phyloP scores from a whole-genome alignment of 1,284 basidiomycete species.

The Melampsora larici-populina region DNA sequence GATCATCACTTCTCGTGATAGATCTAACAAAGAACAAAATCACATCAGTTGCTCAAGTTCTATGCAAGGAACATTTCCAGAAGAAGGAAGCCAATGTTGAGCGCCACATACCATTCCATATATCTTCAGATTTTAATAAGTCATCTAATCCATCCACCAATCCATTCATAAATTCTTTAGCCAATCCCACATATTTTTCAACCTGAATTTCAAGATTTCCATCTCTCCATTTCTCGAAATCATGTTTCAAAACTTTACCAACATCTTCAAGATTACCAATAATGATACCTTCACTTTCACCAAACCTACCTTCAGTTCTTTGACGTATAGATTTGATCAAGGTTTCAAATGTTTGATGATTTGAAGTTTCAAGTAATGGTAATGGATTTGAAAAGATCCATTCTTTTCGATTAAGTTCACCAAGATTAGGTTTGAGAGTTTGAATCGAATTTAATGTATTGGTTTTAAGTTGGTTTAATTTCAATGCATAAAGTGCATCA shows the following conservation, averaged over 20 bases:
- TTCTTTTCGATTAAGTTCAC: slow-evolving; percentile 1
- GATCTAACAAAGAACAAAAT: neutral
- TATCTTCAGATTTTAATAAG: too few relatives aligned
- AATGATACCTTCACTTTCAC: slow-evolving; percentile 5
- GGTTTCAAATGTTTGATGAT: slow-evolving; percentile 16
- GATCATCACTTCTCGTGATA: slow-evolving; percentile 14
- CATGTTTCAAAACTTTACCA: slow-evolving; percentile 11
- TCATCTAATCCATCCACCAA: too few relatives aligned
- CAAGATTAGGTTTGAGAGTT: neutral
- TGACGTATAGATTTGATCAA: slow-evolving; percentile 15
- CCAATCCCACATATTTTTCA: slow-evolving; percentile 15
- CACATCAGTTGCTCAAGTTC: neutral
- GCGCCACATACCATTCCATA: too few relatives aligned
- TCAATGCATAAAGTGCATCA: slow-evolving; percentile 15
- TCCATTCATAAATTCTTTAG: too few relatives aligned
- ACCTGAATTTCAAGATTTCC: neutral
- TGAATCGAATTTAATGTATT: neutral
- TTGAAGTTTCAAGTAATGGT: slow-evolving; percentile 3
- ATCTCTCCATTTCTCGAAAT: slow-evolving; percentile 18
- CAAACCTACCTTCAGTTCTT: slow-evolving; percentile 21
- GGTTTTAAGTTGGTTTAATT: slow-evolving; percentile 9
- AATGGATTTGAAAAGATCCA: slow-evolving; percentile 11
- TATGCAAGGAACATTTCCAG: neutral
- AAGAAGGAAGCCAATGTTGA: neutral
- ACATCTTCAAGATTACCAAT: slow-evolving; percentile 10